phyloP scores from a whole-genome alignment of 345 rosid genomes.

The Nephelium lappaceum region DNA sequence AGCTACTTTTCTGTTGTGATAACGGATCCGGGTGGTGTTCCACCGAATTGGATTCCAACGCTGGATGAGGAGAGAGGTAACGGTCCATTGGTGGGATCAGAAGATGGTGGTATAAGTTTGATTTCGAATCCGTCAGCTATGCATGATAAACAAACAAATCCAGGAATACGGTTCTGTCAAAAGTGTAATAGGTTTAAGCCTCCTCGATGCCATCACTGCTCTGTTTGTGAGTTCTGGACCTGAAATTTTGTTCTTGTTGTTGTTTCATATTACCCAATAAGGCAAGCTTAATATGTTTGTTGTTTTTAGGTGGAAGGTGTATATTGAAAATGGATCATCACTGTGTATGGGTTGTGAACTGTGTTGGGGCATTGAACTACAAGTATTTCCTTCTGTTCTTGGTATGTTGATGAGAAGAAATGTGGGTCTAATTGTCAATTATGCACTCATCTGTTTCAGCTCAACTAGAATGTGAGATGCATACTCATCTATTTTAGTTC shows the following conservation, averaged over 20 bases:
- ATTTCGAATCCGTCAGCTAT: constrained; percentile 23
- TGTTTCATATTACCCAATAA: constrained; percentile 12
- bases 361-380: constrained; percentile 85
- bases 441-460: neutral
- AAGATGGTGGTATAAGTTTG: constrained; percentile 19
- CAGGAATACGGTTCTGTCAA: constrained; percentile 54
- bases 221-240: constrained; percentile 63
- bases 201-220: constrained; percentile 81
- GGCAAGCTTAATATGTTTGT: constrained; percentile 29
- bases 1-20: constrained; percentile 71
- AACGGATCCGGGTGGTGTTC: constrained; percentile 87
- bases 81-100: constrained; percentile 35
- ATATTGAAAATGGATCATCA: constrained; percentile 91
- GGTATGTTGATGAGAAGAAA: constrained; percentile 44
- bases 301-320: constrained; percentile 72
- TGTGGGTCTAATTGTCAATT: constrained; percentile 14
- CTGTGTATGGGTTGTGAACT: constrained; percentile 91
- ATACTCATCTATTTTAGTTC: neutral
- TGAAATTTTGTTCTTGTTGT: neutral
- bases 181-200: constrained; percentile 75
- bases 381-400: constrained; percentile 83
- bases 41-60: constrained; percentile 62
- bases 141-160: constrained; percentile 37
- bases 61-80: constrained; percentile 65
- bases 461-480: neutral